Conservation (phyloP, 2,329 filamentous ascomycete genomes). For the Dactylellina cionopaga region DNA sequence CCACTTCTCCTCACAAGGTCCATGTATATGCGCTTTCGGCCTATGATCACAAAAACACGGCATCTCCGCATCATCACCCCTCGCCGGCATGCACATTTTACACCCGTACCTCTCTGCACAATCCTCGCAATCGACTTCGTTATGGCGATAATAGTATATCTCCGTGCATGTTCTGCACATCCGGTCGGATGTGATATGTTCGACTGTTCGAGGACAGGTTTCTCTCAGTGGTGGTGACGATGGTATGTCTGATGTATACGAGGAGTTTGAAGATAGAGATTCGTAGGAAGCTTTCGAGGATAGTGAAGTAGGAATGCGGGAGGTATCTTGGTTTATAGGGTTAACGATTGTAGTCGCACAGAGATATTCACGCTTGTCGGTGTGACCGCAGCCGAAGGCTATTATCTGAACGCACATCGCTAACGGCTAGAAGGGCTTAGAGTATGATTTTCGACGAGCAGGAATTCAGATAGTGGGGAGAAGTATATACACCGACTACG, state of each 20-base stretch:
- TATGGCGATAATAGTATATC: conserved; percentile 12
- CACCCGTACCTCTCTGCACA: conserved; percentile 26
- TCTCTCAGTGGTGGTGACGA: neutral
- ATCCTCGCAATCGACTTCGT: conserved; percentile 13
- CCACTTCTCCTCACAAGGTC: no score
- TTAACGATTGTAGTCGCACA: conserved; percentile 3
- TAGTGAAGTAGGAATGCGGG: neutral
- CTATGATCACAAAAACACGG: conserved; percentile 34
- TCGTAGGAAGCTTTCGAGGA: no score
- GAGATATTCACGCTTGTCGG: conserved; percentile 26
- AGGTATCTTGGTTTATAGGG: neutral
- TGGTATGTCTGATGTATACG: neutral
- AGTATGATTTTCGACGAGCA: neutral
- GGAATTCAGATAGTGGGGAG: neutral
- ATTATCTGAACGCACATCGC: conserved; percentile 31
- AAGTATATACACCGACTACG: neutral
- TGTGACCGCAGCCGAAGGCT: conserved; percentile 22
- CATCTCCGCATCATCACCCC: conserved; percentile 8
- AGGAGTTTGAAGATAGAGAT: neutral
- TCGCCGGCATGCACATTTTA: conserved; percentile 15
- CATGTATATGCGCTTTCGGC: conserved; percentile 14
- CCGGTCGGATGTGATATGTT: conserved; percentile 15
- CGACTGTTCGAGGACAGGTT: conserved; percentile 1
- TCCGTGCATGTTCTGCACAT: conserved; percentile 19
- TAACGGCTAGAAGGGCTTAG: neutral